Percentiles rank a stretch among this genome's conserved stretches.
These are phyloP conservation scores for Penstemon eatonii DNA, from an alignment of 257 asterid genomes.

Conservation along the genomic window DNA sequence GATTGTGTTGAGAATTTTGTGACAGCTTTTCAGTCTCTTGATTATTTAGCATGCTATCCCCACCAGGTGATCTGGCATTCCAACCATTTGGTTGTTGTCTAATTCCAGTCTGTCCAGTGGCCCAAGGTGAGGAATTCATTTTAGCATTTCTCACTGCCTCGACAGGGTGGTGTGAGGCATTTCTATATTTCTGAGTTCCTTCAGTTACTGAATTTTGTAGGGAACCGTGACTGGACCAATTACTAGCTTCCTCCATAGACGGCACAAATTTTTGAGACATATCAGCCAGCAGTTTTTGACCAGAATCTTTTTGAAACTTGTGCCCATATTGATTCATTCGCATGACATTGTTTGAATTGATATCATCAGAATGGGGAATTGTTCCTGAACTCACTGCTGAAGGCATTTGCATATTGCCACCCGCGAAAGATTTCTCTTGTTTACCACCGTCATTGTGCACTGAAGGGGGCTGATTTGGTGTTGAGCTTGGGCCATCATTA, in stretches of 20 bases:
- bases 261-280: conserved; percentile 46
- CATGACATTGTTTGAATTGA: conserved; percentile 34
- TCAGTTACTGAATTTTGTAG: conserved; percentile 40
- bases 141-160: conserved; percentile 39
- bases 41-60: conserved; percentile 40
- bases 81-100: conserved; percentile 50
- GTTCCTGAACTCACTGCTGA: conserved; percentile 45
- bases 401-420: conserved; percentile 31
- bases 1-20: conserved; percentile 40
- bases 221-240: conserved; percentile 38
- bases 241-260: conserved; percentile 42
- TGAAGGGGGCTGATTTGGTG: conserved; percentile 41
- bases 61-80: conserved; percentile 48
- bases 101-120: conserved; percentile 39
- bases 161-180: conserved; percentile 42
- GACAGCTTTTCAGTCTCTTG: conserved; percentile 43
- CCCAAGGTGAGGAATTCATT: conserved; percentile 37
- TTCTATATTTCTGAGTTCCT: conserved; percentile 40
- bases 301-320: conserved; percentile 39
- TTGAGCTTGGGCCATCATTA: conserved; percentile 37
- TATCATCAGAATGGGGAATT: conserved; percentile 28
- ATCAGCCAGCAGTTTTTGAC: conserved; percentile 37
- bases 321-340: conserved; percentile 48
- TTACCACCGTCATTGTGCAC: conserved; percentile 42
- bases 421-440: conserved; percentile 35